Base-by-base conservation (phyloP, 257 asterid genomes). In the Solanum chaucha region DNA sequence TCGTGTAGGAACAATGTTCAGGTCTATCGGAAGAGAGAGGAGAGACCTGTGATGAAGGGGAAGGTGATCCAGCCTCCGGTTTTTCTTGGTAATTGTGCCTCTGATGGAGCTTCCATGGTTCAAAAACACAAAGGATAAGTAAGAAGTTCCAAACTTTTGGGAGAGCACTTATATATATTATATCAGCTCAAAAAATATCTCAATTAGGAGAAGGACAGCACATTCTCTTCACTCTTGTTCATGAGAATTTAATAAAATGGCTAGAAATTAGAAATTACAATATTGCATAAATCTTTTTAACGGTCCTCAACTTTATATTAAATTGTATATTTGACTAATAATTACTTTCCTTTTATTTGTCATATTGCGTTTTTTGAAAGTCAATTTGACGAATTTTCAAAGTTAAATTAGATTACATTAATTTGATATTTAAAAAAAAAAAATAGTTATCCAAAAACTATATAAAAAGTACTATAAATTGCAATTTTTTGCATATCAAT, bases 61-160 rank as follows among this genome's bases (percentile, higher is more conserved):
- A 86, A 88, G 48, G 90, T 83, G 51, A 72, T 73, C 90, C 89
- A 86, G 36, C 87, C 89, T 61, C 90, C 90, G 1, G 83, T 75
- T 6, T 6, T 70, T 75, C 58, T 74, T 22, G 58, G 13, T 4
- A 74, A 74, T 14, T n/a, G 83, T 40, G 83, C 59, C 59, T 75
- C 34, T 5, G 83, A 11, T 75, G 83, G 34, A 75, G 59, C 35
- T 75, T 75, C 83, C 83, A 75, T 75, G n/a, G 35, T 41, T 38
- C 0, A 75, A 38, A 64, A n/a, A 38, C 19, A 75, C 22, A 70
- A 15, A 15, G 46, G 38, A 70, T 70, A 70, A 74, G 5, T 36
- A 20, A 72, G 9, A 0, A 34, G 15, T 34, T 74, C 46, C 44
- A 36, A 74, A 10, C 32, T 36, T 36, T 35, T 73, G 9, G 81